phyloP scores from a whole-genome alignment of 2,329 filamentous ascomycete species.

The Cytospora chrysosperma region DNA sequence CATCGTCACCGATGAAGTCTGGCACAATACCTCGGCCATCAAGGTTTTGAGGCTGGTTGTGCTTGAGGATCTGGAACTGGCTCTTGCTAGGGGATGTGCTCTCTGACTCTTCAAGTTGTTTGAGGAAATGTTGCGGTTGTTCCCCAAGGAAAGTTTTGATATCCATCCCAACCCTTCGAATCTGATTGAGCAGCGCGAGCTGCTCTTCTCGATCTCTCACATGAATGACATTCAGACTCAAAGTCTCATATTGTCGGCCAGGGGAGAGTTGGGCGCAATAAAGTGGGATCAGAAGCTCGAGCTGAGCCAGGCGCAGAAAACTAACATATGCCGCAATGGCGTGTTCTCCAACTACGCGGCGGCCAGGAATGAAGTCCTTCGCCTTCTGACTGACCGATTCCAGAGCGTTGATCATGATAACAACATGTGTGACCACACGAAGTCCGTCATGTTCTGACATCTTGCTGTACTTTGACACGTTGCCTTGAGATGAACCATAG shows the following conservation, averaged over 20 bases:
- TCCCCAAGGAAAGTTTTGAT: conserved; percentile 69
- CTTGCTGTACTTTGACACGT: conserved; percentile 50
- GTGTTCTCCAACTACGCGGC: conserved; percentile 52
- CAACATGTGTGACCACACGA: conserved; percentile 66
- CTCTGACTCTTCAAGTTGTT: conserved; percentile 43
- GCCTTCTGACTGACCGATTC: conserved; percentile 43
- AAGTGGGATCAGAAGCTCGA: conserved; percentile 78
- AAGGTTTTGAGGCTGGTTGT: conserved; percentile 50
- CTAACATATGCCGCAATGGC: conserved; percentile 81
- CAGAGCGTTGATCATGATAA: conserved; percentile 65
- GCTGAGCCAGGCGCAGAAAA: conserved; percentile 68
- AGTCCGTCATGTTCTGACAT: conserved; percentile 62
- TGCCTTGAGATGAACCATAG: conserved; percentile 35
- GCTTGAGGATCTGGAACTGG: conserved; percentile 52
- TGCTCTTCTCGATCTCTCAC: conserved; percentile 66
- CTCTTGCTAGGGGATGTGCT: conserved; percentile 40
- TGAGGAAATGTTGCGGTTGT: conserved; percentile 57
- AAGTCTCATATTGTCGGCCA: conserved; percentile 63
- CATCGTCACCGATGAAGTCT: conserved; percentile 70
- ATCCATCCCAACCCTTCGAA: conserved; percentile 73
- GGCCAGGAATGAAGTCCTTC: conserved; percentile 39
- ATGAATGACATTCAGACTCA: conserved; percentile 75
- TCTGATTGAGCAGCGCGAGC: conserved; percentile 67
- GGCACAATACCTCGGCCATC: conserved; percentile 65
- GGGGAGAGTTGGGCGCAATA: conserved; percentile 79